A percentile compares a stretch with the other conserved stretches of the same genome.
Evolutionary conservation across 1,284 basidiomycete genomes (phyloP).

Genomic region (Cutaneotrichosporon sp.): DNA sequence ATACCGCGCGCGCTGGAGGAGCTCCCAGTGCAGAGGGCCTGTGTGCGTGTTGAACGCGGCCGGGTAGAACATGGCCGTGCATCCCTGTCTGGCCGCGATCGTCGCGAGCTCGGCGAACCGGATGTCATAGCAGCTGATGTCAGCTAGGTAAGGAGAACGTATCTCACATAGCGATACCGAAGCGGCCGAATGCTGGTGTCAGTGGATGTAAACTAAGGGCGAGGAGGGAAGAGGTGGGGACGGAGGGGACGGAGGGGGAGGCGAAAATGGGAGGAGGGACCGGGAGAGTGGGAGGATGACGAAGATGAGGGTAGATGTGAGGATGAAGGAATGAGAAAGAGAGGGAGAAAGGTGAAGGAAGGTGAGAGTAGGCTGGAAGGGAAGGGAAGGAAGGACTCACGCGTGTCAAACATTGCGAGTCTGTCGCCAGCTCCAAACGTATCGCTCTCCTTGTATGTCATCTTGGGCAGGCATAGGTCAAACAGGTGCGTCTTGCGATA

Average conservation of each 20-base stretch:
- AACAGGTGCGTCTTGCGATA: constrained; percentile 90
- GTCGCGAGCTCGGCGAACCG: constrained; percentile 87
- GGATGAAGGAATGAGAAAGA: neutral
- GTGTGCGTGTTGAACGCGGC: constrained; percentile 86
- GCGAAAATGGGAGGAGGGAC: no score
- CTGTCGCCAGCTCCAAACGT: constrained; percentile 66
- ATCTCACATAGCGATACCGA: constrained; percentile 22
- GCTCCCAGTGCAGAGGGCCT: constrained; percentile 88
- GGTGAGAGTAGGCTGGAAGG: no score
- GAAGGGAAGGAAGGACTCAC: neutral
- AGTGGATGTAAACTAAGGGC: neutral
- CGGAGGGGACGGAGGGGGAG: no score
- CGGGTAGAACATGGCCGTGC: constrained; percentile 80
- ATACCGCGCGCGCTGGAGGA: constrained; percentile 66
- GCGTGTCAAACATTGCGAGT: constrained; percentile 79
- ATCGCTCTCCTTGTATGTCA: constrained; percentile 75
- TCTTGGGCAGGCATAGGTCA: constrained; percentile 90
- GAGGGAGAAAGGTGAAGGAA: neutral
- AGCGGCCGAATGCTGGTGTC: constrained; percentile 21
- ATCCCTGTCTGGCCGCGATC: constrained; percentile 78
- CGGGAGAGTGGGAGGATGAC: no score
- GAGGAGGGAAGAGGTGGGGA: no score
- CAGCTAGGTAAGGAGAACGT: neutral
- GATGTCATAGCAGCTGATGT: constrained; percentile 23
- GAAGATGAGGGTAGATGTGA: neutral